phyloP scores from a whole-genome alignment of 768 basidiomycete genomes.

The Mycena capillaripes region DNA sequence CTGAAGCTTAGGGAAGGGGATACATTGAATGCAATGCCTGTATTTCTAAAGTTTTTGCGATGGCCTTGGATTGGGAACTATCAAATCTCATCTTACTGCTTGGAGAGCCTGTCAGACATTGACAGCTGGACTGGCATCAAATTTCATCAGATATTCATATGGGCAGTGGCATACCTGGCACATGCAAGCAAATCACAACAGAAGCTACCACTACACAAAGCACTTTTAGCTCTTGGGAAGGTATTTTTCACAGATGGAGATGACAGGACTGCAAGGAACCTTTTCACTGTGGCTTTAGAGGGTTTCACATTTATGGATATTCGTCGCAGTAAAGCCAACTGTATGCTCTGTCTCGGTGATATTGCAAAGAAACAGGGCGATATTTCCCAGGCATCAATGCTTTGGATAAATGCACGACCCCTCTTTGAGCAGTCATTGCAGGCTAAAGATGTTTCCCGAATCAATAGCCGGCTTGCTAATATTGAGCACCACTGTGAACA shows the following conservation, averaged over 20 bases:
- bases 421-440: background rate
- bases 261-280: background rate
- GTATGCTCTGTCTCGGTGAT: constrained; percentile 5
- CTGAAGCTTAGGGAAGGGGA: background rate
- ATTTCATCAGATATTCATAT: background rate
- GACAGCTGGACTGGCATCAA: background rate
- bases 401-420: background rate
- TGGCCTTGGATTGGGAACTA: background rate
- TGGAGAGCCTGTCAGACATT: background rate
- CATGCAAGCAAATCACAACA: background rate
- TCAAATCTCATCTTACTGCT: background rate
- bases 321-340: background rate
- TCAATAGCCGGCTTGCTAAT: too few species aligned
- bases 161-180: background rate
- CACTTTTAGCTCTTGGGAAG: background rate
- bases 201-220: background rate
- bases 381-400: background rate
- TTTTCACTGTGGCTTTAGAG: background rate
- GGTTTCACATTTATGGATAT: too few species aligned
- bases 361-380: background rate
- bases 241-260: background rate
- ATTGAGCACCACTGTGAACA: too few species aligned
- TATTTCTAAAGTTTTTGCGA: background rate
- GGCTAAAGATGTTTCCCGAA: too few species aligned
- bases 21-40: background rate